Evolutionary conservation across 768 basidiomycete genomes (phyloP), one percentile per base, ranked within the genome.

Genomic region (Steccherinum ochraceum): DNA sequence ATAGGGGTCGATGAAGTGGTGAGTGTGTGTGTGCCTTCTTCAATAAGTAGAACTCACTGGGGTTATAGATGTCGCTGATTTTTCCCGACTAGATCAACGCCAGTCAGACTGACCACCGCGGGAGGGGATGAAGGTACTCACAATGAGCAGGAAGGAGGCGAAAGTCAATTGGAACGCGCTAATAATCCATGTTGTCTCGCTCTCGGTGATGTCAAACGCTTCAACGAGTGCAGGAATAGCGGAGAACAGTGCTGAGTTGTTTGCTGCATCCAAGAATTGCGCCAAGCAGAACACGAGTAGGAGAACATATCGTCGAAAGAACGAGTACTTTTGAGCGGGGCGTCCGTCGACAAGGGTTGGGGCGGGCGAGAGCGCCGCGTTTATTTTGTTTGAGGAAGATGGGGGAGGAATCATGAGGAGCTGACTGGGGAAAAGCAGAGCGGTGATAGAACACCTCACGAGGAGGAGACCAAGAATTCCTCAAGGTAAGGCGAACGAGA

Each of bases 181-280:
- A 52, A 69, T 64, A 53, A 69, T 57, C 68, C 68, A 69, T 7
- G 63, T 64, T 42, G 62, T 57, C 47, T 67, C 55, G 48, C 57
- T 50, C 52, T 56, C 44, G 20, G 56, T 55, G 52, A 68, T 62
- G 41, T 57, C 49, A 21, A 68, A 57, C 16, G 57, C 50, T 23
- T 23, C 46, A 40, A 58, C 55, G 40, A 68, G 59, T 26, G 59
- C 45, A 24, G 67, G 67, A 44, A 68, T 63, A 46, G 67, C 65
- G 5, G 64, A 62, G 59, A 64, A 66, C n/a, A 67, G 60, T 10
- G 67, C 59, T 2, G 65, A 69, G 58, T 63, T 65, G 59, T 67
- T 69, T 60, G 69, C 62, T 19, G 66, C 59, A 47, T 71, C 70
- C 43, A 69, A 61, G 56, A 70, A 70, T 53, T 70, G 69, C 5